Evolutionary conservation across 768 basidiomycete genomes (phyloP), one percentile per base, ranked within the genome.

Genomic region (Leccinum aurantiacum): DNA sequence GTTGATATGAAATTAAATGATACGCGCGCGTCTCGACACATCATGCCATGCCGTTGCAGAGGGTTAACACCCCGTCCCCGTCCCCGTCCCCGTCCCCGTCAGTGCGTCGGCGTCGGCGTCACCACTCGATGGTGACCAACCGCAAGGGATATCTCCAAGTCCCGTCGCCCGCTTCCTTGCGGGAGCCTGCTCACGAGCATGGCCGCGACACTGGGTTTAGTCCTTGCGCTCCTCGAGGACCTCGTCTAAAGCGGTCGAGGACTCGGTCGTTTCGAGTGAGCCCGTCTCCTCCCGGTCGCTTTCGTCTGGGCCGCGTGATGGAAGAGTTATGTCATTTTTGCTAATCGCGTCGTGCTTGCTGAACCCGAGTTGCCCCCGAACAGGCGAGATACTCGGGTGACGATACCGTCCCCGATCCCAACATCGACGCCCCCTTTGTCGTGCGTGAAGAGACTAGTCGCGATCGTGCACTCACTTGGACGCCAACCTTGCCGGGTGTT

Each of bases 271-370:
- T 59, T 53, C 64, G 50, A 19, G 59, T 47, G 25, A 67, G 38
- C 0, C 62, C 59, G 19, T 57, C 68, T 4, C 61, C 68, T 53
- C 54, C 58, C 11, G 47, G 58, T 37, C 58, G 60, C 9, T 35
- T 57, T 37, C 58, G 59, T 3, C 64, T 64, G 8, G 57, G 63
- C 19, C 47, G 62, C 3, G 62, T 73, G 29, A 22, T 52, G 6
- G 71, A 69, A 68, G 63, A 72, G 62, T 52, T 61, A 59, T 54
- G 59, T 56, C 9, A n/a, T 44, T 44, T 44, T 44, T 19, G n/a
- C n/a, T 10, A 19, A 44, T 19, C n/a, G n/a, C n/a, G 9, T 31
- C 29, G 31, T 33, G 31, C 31, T 33, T 31, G 31, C 31, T 33
- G 31, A 33, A 33, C 11, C 11, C 31, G 31, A 33, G 3, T 33